A percentile compares a stretch with the other conserved stretches of the same genome.
Conservation (phyloP, 140 eudicot species). For the Senecio squalidus region DNA sequence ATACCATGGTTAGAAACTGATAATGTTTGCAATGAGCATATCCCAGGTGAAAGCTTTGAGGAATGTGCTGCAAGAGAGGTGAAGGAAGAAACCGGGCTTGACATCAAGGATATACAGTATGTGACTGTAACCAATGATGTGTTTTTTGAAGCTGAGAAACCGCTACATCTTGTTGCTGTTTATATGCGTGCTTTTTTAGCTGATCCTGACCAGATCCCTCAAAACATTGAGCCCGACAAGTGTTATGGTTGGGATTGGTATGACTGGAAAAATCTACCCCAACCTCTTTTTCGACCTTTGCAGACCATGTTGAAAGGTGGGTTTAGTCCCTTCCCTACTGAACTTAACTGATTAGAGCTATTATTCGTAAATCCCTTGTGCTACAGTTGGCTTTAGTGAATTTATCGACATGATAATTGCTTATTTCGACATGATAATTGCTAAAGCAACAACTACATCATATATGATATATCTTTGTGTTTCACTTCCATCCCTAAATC, state of each 20-base stretch:
- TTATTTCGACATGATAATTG: no score
- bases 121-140: conserved; percentile 51
- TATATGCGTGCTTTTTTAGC: conserved; percentile 52
- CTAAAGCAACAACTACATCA: no score
- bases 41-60: conserved; percentile 81
- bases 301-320: conserved; percentile 44
- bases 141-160: conserved; percentile 37
- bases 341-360: conserved; percentile 13
- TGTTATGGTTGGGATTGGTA: conserved; percentile 95
- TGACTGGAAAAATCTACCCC: conserved; percentile 67
- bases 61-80: conserved; percentile 90
- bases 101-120: conserved; percentile 36
- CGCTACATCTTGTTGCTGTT: conserved; percentile 45
- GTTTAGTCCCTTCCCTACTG: conserved; percentile 44
- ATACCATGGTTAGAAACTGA: background rate
- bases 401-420: no score
- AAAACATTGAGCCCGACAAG: conserved; percentile 72
- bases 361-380: background rate
- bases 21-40: background rate
- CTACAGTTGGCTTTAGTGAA: background rate
- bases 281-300: conserved; percentile 55
- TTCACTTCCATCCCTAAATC: no score
- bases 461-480: no score
- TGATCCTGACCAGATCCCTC: conserved; percentile 42
- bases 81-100: conserved; percentile 83